Percentiles rank a stretch among this genome's conserved stretches.
These are phyloP conservation scores for Acer saccharum DNA, from an alignment of 345 rosid species.

Conservation along the genomic window DNA sequence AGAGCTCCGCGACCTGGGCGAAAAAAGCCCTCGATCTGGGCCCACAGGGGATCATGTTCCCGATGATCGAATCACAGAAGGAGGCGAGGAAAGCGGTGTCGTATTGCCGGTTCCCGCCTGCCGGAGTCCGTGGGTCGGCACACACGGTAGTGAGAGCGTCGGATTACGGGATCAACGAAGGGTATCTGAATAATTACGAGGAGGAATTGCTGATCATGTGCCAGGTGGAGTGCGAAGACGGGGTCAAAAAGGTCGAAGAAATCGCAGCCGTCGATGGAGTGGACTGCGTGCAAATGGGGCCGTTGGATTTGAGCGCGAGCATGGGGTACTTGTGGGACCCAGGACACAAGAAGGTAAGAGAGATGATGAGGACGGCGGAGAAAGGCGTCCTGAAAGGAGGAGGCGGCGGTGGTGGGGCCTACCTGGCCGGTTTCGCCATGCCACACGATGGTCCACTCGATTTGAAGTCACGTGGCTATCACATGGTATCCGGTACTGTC, in stretches of 20 bases:
- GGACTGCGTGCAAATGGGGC: constrained; percentile 95
- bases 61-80: constrained; percentile 73
- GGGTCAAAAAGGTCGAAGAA: constrained; percentile 63
- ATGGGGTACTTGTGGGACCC: constrained; percentile 94
- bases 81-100: constrained; percentile 76
- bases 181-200: constrained; percentile 64
- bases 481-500: constrained; percentile 76
- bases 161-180: constrained; percentile 78
- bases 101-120: constrained; percentile 79
- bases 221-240: constrained; percentile 83
- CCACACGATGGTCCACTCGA: constrained; percentile 63
- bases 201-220: constrained; percentile 83
- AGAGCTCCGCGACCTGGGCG: constrained; percentile 69
- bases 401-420: constrained; percentile 48
- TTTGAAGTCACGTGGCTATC: constrained; percentile 63
- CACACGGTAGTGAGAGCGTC: constrained; percentile 87
- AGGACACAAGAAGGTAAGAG: constrained; percentile 81
- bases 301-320: constrained; percentile 86
- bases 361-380: constrained; percentile 70
- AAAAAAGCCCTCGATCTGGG: constrained; percentile 92
- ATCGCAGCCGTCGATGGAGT: constrained; percentile 87
- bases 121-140: constrained; percentile 83
- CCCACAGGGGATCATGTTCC: constrained; percentile 92
- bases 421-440: constrained; percentile 69
- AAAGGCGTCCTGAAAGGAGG: constrained; percentile 49